Evolutionary conservation across 2,329 filamentous ascomycete species (phyloP), one percentile per base, ranked within the genome.

Genomic region (Penicillium sp.): DNA sequence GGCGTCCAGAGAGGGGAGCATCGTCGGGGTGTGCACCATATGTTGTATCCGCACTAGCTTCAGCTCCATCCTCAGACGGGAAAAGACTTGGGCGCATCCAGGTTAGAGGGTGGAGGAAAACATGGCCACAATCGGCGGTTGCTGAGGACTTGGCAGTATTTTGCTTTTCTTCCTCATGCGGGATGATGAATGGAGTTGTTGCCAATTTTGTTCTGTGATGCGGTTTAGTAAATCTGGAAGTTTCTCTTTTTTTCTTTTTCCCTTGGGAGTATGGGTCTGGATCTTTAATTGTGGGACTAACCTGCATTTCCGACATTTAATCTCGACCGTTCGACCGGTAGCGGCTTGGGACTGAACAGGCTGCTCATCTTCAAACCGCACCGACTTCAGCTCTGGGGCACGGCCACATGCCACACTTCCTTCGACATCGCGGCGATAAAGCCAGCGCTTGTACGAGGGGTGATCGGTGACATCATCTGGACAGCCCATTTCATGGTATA

Each of bases 281-380:
- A 33, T 15, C 38, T 33, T 38, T 2, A 60, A 23, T 27, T 58
- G 6, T 37, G 27, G 31, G 51, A 70, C 84, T 86, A 74, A 77
- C 75, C 94, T 87, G 82, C 94, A 99, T 78, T 93, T 97, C 71
- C 93, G 91, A 78, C 94, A 97, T 67, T 90, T 86, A 58, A 96
- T 80, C 71, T 93, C 88, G n/a, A 72, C 71, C 29, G 66, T 60
- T 42, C 59, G 66, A 50, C 69, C 69, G 19, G 58, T 57, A 45
- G 62, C 45, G 37, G 62, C 49, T 38, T 68, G 58, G 43, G 64
- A 54, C 51, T 61, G 63, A 21, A 63, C 56, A 19, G 63, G 63
- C 67, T 84, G 79, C 64, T 85, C 77, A 47, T 79, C 76, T 68
- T 86, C 83, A 70, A 97, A 97, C 43, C 89, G 85, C 50, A 97